Evolutionary conservation across 352 stramenopile species (phyloP), one percentile per base, ranked within the genome.

Genomic region (Pythium coloratum): DNA sequence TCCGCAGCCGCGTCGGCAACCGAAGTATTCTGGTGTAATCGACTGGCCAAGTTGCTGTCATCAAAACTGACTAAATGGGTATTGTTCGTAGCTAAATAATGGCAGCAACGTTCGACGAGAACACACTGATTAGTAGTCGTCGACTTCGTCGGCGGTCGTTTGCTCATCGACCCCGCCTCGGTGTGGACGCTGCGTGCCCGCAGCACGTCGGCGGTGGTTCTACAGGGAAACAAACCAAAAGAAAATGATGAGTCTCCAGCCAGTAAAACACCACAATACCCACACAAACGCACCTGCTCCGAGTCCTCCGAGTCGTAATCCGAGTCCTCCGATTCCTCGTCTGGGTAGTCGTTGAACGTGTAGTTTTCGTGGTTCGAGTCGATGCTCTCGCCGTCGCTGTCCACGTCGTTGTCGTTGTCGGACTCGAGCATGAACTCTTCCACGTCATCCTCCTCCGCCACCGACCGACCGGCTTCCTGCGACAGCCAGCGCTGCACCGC

Each of bases 351-450:
- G 59, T 95, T 95, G 33, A 78, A 77, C 13, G 63, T 75, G 34
- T 93, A 78, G 68, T 89, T 86, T 51, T 95, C 87, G 42, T 95
- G 85, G 57, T 95, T 95, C 33, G 87, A 95, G 61, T 95, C 85
- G 49, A 89, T 80, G 54, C 85, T 92, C 36, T 90, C 83, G 62
- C 82, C 90, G 68, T 92, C 77, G 51, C 78, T 75, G 73, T 90
- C 85, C 51, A 83, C 71, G 62, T 89, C 80, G 75, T 78, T 90
- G 67, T 91, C 84, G 28, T 77, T 70, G 61, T 91, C 87, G 18
- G 83, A 91, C 60, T 93, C 87, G 57, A 92, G 79, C 75, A 94
- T 83, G 53, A 90, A 88, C 66, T 92, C 79, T 30, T 91, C 77
- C 38, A 92, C 81, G 6, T 87, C 70, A 3, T 90, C 82, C 10